Percentiles rank a stretch among this genome's conserved stretches.
These are phyloP conservation scores for Cladosporium sp. DNA, from an alignment of 2,329 filamentous ascomycete species.

Conservation along the genomic window DNA sequence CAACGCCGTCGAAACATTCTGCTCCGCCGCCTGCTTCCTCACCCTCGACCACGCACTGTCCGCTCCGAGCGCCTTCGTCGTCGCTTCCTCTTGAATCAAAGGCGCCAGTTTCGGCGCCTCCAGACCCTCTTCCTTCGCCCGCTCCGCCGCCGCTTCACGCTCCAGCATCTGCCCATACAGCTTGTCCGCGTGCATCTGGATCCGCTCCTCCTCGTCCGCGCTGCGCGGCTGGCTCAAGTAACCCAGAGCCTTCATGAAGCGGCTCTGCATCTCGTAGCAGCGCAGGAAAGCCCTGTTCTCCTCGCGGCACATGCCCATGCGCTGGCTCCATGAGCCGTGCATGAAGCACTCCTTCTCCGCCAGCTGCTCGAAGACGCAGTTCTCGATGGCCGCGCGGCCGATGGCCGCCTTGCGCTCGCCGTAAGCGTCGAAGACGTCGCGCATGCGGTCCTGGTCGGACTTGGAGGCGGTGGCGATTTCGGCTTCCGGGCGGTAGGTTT, in stretches of 20 bases:
- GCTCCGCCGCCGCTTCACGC: conserved; percentile 74
- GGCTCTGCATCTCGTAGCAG: conserved; percentile 87
- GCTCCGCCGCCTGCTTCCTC: conserved; percentile 28
- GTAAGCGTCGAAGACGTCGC: conserved; percentile 77
- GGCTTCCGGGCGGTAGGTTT: conserved; percentile 74
- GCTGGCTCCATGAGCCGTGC: conserved; percentile 65
- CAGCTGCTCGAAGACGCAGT: conserved; percentile 85
- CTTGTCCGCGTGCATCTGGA: conserved; percentile 93
- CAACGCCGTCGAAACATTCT: conserved; percentile 42
- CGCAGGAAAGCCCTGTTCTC: conserved; percentile 77
- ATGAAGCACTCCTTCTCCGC: conserved; percentile 81
- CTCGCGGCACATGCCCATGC: conserved; percentile 75
- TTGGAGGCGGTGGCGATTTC: conserved; percentile 69
- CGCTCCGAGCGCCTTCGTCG: conserved; percentile 32
- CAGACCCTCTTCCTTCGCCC: conserved; percentile 60
- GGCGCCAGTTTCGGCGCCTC: conserved; percentile 60
- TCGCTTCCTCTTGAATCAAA: conserved; percentile 44
- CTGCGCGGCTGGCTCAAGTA: conserved; percentile 72
- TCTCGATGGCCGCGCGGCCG: conserved; percentile 81
- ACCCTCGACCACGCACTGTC: conserved; percentile 34
- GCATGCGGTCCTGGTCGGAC: conserved; percentile 76
- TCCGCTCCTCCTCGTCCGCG: conserved; percentile 70
- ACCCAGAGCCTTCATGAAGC: conserved; percentile 86
- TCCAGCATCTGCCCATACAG: conserved; percentile 84
- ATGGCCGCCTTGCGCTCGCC: conserved; percentile 79